These are phyloP conservation scores for Chlamydomonas schloesseri DNA, from an alignment of 139 green algal species.

Conservation along the genomic window DNA sequence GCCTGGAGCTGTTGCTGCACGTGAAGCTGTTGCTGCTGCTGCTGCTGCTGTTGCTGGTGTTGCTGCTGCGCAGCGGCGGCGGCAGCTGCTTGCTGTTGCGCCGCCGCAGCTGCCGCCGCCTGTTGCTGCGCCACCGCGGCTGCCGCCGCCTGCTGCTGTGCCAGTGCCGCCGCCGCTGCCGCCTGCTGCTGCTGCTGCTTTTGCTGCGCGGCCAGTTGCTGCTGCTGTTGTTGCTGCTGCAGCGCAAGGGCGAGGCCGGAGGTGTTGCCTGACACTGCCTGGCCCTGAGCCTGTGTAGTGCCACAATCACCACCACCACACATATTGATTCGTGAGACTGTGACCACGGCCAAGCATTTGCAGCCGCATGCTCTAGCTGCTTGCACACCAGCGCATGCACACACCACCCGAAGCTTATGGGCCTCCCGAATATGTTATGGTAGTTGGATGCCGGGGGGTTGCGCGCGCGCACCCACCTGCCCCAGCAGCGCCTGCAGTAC, in stretches of 20 bases:
- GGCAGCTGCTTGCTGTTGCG: neutral
- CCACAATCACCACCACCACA: too few relatives aligned
- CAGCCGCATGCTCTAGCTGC: too few relatives aligned
- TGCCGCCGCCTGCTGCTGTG: slow-evolving; percentile 9
- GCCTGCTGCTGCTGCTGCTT: slow-evolving; percentile 8
- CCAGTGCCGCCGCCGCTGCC: neutral
- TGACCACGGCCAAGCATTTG: neutral
- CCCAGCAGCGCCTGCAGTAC: slow-evolving; percentile 34
- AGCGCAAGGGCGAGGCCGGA: neutral
- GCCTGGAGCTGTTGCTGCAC: neutral
- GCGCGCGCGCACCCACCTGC: neutral
- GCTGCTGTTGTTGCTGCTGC: slow-evolving; percentile 2
- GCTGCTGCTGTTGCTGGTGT: neutral
- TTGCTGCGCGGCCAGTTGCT: neutral
- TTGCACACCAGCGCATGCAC: neutral
- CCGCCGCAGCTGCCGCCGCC: neutral
- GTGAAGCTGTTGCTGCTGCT: neutral
- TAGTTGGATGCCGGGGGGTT: too few relatives aligned
- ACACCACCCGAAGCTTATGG: neutral
- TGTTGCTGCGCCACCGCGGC: neutral
- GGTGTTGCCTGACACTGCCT: neutral
- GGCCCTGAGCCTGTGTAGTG: neutral
- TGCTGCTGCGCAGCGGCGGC: neutral
- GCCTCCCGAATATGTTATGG: neutral
- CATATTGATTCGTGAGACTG: too few relatives aligned